These are phyloP conservation scores for Termitomyces sp. DNA, from an alignment of 768 basidiomycete species.

Conservation along the genomic window DNA sequence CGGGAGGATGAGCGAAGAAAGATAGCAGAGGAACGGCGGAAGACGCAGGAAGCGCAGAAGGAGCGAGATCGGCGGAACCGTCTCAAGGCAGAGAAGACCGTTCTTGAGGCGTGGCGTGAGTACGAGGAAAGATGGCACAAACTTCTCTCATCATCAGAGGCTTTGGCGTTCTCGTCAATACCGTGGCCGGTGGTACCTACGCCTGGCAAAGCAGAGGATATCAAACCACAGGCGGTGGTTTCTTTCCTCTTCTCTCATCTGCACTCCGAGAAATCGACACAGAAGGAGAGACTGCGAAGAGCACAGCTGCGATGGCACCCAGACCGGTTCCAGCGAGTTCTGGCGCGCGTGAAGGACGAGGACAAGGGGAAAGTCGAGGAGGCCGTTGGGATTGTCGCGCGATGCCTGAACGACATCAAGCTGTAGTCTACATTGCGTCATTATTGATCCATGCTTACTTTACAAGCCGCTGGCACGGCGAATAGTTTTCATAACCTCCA, in stretches of 20 bases:
- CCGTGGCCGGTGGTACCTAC: slow-evolving; percentile 64
- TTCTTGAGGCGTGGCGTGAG: slow-evolving; percentile 53
- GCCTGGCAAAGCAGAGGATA: slow-evolving; percentile 43
- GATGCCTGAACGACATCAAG: slow-evolving; percentile 67
- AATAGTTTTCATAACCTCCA: slow-evolving; percentile 22
- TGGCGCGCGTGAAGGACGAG: slow-evolving; percentile 46
- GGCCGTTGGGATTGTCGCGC: slow-evolving; percentile 61
- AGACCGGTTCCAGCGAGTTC: slow-evolving; percentile 63
- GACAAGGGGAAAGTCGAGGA: slow-evolving; percentile 57
- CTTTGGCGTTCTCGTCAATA: slow-evolving; percentile 55
- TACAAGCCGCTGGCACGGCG: neutral
- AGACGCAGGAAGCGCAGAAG: slow-evolving; percentile 31
- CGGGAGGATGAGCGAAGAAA: slow-evolving; percentile 46
- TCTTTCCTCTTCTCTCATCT: slow-evolving; percentile 61
- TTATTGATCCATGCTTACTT: slow-evolving; percentile 1
- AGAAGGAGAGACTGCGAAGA: slow-evolving; percentile 62
- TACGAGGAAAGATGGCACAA: slow-evolving; percentile 69
- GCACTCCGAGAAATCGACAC: slow-evolving; percentile 56
- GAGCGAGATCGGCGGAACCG: slow-evolving; percentile 45
- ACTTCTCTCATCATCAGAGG: slow-evolving; percentile 41
- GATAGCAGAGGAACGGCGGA: slow-evolving; percentile 45
- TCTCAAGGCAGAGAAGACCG: slow-evolving; percentile 38
- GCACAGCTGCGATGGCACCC: slow-evolving; percentile 82
- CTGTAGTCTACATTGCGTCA: slow-evolving; percentile 21
- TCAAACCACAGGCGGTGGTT: slow-evolving; percentile 52